phyloP scores from a whole-genome alignment of 148 eudicot species.

The Rheum nobile region DNA sequence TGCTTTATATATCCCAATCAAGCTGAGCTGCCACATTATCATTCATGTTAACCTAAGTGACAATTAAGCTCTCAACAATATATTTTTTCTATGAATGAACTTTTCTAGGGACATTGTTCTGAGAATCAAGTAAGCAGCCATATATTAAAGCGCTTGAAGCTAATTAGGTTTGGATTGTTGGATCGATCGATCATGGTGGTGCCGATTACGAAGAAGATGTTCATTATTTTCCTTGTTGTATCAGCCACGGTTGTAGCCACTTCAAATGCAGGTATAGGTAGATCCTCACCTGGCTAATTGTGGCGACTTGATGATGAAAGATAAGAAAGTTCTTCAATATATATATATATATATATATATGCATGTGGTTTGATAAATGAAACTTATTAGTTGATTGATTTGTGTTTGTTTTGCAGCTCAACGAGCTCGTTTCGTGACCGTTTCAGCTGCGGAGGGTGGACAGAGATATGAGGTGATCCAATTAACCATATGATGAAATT shows the following conservation, averaged over 20 bases:
- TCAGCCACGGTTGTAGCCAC: constrained; percentile 36
- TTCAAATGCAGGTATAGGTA: constrained; percentile 50
- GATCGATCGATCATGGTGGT: constrained; percentile 28
- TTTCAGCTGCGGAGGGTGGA: constrained; percentile 8
- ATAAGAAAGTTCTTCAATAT: too few species aligned
- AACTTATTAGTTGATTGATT: not conserved
- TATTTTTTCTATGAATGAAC: not conserved
- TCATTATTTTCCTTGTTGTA: constrained; percentile 42
- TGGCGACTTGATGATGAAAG: too few species aligned
- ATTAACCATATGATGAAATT: not conserved
- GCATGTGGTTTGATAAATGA: too few species aligned
- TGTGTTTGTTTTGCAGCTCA: constrained; percentile 31
- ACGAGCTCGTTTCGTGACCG: constrained; percentile 15
- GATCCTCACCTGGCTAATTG: not conserved
- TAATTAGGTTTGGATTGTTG: not conserved
- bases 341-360: too few species aligned
- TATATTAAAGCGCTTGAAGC: not conserved
- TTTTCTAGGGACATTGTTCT: not conserved
- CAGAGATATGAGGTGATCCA: constrained; percentile 21
- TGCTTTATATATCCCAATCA: not conserved
- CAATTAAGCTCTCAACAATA: constrained; percentile 6
- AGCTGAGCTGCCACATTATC: not conserved
- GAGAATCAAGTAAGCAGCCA: not conserved
- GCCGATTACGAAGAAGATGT: constrained; percentile 26
- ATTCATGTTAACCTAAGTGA: not conserved